A percentile compares a stretch with the other conserved stretches of the same genome.
Conservation (phyloP, 805 yeast species). For the Ogataea salicorniae region DNA sequence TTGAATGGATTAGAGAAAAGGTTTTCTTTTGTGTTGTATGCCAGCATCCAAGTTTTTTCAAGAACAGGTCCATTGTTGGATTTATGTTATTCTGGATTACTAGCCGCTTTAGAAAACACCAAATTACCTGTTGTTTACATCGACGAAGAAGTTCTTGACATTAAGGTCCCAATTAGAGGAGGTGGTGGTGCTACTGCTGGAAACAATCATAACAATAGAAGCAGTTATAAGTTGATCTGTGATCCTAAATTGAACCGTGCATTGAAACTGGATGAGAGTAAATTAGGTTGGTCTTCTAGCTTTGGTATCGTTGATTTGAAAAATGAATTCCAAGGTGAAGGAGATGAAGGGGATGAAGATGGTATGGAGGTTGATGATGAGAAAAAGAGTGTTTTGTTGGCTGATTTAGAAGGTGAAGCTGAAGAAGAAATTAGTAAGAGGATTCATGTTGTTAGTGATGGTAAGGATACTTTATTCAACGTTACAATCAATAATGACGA, state of each 20-base stretch:
- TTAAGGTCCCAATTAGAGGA: constrained; percentile 45
- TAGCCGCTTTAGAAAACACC: constrained; percentile 55
- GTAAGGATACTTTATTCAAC: constrained; percentile 33
- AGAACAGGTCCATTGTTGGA: constrained; percentile 81
- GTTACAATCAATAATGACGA: constrained; percentile 46
- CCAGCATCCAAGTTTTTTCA: constrained; percentile 71
- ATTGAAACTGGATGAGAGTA: constrained; percentile 35
- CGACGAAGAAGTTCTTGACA: constrained; percentile 54
- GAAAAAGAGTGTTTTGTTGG: constrained; percentile 38
- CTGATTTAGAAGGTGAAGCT: constrained; percentile 81
- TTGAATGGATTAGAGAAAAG: constrained; percentile 36
- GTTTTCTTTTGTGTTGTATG: constrained; percentile 59
- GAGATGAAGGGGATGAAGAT: constrained; percentile 21
- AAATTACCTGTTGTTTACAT: constrained; percentile 63
- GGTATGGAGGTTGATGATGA: constrained; percentile 25
- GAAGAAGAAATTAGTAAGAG: constrained; percentile 65
- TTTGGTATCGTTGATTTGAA: constrained; percentile 54
- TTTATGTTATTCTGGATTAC: constrained; percentile 62
- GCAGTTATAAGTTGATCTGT: constrained; percentile 50
- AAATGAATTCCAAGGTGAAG: constrained; percentile 28
- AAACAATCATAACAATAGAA: constrained; percentile 31
- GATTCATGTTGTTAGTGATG: constrained; percentile 38
- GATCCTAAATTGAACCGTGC: constrained; percentile 39
- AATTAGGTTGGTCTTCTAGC: constrained; percentile 42
- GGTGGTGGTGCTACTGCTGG: no score